Base-by-base conservation (phyloP, 225 moss, liverwort and hornwort species). In the Physcomitrium patens region DNA sequence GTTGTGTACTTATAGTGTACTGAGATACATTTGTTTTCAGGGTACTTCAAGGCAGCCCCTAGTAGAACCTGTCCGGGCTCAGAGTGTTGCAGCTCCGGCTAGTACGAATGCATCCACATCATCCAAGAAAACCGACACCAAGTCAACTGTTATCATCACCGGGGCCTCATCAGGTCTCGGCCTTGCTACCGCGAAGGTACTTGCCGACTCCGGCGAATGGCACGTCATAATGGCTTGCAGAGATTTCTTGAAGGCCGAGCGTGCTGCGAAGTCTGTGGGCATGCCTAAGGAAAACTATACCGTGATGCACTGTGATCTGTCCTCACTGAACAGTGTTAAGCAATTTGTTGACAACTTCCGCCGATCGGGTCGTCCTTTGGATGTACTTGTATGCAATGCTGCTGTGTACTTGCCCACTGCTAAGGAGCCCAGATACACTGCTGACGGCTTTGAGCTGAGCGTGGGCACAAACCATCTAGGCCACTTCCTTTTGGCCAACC, bases 161-260 rank as follows among this genome's bases (percentile, higher is more conserved):
- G 99, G 99, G 16, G 95, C 99, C 11, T 99, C 99, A 18, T 99
- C 99, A 20, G 99, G 99, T 37, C 93, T 99, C 9, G 95, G 99
- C 44, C 95, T 99, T 26, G 91, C 99, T 8, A 93, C 99, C 0
- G 95, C 99, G 7, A 95, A 83, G 72, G 89, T 92, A 16, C 85
- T 95, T 63, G 92, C 93, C 8, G 95, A 93, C 3, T 83, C 87
- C 47, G 99, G 95, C 22, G 80, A 95, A 37, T 99, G 99, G 99
- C 95, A 95, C 56, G 86, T 99, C n/a, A 68, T 99, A 71, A 99
- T 99, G 99, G 99, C 99, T 15, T 99, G 99, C 84, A 86, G 99
- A 20, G 99, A 99, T 70, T 99, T 99, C 67, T 69, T 99, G 13
- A 99, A 99, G 70, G 91, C 99, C 16, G 99, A 99, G 74, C 85